Evolutionary conservation across 2,329 filamentous ascomycete genomes (phyloP), one percentile per base, ranked within the genome.

Genomic region (Epicoccum nigrum): DNA sequence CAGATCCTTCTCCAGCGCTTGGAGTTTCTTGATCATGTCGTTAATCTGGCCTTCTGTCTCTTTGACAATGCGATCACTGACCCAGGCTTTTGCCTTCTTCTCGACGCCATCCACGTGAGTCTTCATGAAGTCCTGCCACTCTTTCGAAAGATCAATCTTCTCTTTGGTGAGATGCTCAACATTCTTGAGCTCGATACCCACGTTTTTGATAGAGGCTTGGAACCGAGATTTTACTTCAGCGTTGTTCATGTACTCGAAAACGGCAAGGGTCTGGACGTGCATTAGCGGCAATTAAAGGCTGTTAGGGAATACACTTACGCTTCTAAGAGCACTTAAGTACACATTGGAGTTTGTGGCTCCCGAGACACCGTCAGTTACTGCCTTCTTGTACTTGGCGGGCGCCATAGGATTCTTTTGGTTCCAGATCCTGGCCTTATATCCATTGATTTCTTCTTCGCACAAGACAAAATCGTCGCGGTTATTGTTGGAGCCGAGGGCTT

Each of bases 381-480:
- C 44, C 2, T 4, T 32, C 34, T 39, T 39, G n/a, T 31, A 46
- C 16, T 39, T 46, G 11, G 1, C 16, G 5, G 7, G 2, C 12
- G 21, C 27, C 34, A 46, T 46, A 6, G 44, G 25, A 23, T 8
- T 31, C 13, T 20, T 19, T 15, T 19, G 25, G 20, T 48, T 19
- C 45, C 45, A 48, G 16, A 42, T 34, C 3, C 37, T 32, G 1
- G 30, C 37, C 17, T 48, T 48, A 15, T 33, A 41, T 6, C 35
- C 21, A 13, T 48, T 48, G 20, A 48, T 42, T 17, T 48, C 37
- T n/a, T 7, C n/a, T 11, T 40, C 21, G 35, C 35, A 41, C 4
- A 48, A 15, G 15, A 48, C 45, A 35, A 48, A 48, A 15, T 48
- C 45, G 1, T 40, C 45, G 19, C 32, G 27, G 11, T 48, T 41